phyloP scores from a whole-genome alignment of 371 early-diverging fungal genomes.

The Fennellomyces sp. region DNA sequence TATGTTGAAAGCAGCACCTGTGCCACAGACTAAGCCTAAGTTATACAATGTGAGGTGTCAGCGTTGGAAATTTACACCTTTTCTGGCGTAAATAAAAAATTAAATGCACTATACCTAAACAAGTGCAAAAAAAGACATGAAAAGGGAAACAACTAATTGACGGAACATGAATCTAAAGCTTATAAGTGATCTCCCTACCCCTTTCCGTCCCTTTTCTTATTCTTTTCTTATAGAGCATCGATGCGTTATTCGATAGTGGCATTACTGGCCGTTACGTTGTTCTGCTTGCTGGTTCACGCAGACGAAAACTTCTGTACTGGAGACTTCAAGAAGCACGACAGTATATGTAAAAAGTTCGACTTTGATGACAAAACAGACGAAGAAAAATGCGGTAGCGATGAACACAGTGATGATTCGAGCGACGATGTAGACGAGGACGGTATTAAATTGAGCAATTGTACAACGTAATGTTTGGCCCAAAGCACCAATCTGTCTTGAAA shows the following conservation, averaged over 20 bases:
- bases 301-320: conserved; percentile 16
- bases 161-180: no score
- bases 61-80: no score
- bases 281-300: conserved; percentile 9
- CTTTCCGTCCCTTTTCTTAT: neutral
- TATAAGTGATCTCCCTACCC: neutral
- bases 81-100: no score
- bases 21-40: no score
- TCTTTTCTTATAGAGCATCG: neutral
- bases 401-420: neutral
- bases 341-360: conserved; percentile 15
- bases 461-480: conserved; percentile 24
- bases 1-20: no score
- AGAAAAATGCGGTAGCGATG: conserved; percentile 6
- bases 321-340: conserved; percentile 11
- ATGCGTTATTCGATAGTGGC: neutral
- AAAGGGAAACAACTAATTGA: no score
- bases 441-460: conserved; percentile 35
- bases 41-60: no score
- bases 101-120: no score
- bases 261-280: neutral
- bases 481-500: neutral
- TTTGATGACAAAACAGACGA: conserved; percentile 12
- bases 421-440: conserved; percentile 12
- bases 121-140: no score